Evolutionary conservation across 345 rosid species (phyloP).

Genomic region (Pistacia integerrima): DNA sequence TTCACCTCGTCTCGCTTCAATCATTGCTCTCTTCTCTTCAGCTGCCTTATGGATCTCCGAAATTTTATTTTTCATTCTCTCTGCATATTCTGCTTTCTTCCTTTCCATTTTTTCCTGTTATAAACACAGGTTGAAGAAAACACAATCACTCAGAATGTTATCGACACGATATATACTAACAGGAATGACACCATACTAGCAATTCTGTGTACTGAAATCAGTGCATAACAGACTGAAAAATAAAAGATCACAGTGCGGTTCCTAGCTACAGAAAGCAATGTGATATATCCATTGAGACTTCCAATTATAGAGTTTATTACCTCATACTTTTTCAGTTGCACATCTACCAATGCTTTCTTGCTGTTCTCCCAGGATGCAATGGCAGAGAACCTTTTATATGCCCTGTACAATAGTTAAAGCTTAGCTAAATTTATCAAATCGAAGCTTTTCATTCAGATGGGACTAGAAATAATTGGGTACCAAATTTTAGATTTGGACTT

Average conservation of each 20-base stretch:
- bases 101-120: conserved; percentile 56
- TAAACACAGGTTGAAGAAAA: background rate
- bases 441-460: background rate
- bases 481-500: background rate
- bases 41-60: conserved; percentile 62
- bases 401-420: conserved; percentile 38
- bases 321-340: conserved; percentile 56
- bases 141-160: background rate
- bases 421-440: background rate
- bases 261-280: background rate
- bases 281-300: background rate
- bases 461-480: too few species aligned
- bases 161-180: background rate
- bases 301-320: conserved; percentile 27
- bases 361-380: conserved; percentile 65
- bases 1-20: conserved; percentile 52
- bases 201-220: background rate
- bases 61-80: conserved; percentile 55
- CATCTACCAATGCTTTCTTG: conserved; percentile 57
- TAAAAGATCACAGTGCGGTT: background rate
- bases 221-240: background rate
- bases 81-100: conserved; percentile 59
- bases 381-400: conserved; percentile 52
- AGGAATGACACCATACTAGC: background rate
- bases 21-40: conserved; percentile 61